Evolutionary conservation across 805 yeast genomes (phyloP).

Genomic region (Suhomyces sp.): DNA sequence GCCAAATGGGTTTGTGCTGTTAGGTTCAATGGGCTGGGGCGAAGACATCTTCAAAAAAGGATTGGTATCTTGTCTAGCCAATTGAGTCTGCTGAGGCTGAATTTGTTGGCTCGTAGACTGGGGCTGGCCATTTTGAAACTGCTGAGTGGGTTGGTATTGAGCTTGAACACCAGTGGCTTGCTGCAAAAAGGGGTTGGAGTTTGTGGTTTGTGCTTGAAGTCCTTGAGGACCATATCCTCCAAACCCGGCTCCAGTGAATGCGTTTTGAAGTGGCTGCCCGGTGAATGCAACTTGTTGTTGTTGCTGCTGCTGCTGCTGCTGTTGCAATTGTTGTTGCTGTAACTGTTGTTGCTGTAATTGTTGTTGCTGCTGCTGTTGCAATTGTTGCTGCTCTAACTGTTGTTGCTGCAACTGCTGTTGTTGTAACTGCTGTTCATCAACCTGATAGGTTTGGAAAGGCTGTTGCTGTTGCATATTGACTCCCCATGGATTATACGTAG

Average conservation of each 20-base stretch:
- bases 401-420: constrained; percentile 20
- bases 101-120: constrained; percentile 7
- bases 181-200: constrained; percentile 12
- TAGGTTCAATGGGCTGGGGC: constrained; percentile 19
- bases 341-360: constrained; percentile 9
- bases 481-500: constrained; percentile 43
- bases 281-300: constrained; percentile 6
- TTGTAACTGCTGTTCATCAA: constrained; percentile 13
- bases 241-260: constrained; percentile 57
- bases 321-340: constrained; percentile 15
- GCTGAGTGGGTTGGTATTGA: constrained; percentile 18
- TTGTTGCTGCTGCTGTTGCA: constrained; percentile 13
- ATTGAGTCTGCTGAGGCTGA: constrained; percentile 10
- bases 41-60: constrained; percentile 30
- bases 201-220: constrained; percentile 6
- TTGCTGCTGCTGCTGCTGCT: constrained; percentile 12
- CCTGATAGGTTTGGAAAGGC: constrained; percentile 14
- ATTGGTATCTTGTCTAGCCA: constrained; percentile 33
- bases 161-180: constrained; percentile 8
- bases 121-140: constrained; percentile 1
- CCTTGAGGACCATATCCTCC: constrained; percentile 46
- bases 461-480: constrained; percentile 13
- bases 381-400: constrained; percentile 24
- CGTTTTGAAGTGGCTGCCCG: constrained; percentile 8
- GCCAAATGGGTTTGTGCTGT: constrained; percentile 47